Evolutionary conservation across 768 basidiomycete species (phyloP).

Genomic region (Amanita molliuscula): DNA sequence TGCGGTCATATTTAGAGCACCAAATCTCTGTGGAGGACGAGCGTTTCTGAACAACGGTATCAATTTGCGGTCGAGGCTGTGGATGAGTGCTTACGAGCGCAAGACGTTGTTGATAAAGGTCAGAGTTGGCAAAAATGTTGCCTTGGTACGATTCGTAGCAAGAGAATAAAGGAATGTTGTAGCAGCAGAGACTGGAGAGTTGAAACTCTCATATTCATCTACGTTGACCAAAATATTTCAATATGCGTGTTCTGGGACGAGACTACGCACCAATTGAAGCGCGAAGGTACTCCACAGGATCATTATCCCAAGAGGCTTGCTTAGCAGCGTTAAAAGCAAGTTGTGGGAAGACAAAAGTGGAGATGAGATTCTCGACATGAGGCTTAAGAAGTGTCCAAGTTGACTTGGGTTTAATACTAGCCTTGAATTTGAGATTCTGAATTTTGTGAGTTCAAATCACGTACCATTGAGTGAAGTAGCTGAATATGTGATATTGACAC

Average conservation of each 20-base stretch:
- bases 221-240: background rate
- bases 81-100: conserved; percentile 36
- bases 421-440: background rate
- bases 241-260: background rate
- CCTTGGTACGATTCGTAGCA: conserved; percentile 69
- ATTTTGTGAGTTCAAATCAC: conserved; percentile 12
- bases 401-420: conserved; percentile 85
- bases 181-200: conserved; percentile 68
- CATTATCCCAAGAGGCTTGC: conserved; percentile 65
- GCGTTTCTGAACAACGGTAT: conserved; percentile 23
- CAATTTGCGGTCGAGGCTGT: background rate
- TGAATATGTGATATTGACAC: conserved; percentile 74
- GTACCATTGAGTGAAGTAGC: conserved; percentile 84
- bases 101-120: conserved; percentile 70
- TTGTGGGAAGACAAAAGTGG: conserved; percentile 78
- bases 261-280: conserved; percentile 50
- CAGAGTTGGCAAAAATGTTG: conserved; percentile 75
- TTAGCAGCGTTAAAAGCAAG: conserved; percentile 66
- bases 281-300: conserved; percentile 77
- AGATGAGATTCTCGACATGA: conserved; percentile 69
- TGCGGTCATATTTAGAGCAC: conserved; percentile 76
- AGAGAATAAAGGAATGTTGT: conserved; percentile 74
- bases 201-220: conserved; percentile 80
- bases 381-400: conserved; percentile 86
- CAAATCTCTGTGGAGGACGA: conserved; percentile 60